Evolutionary conservation across 768 basidiomycete species (phyloP).

Genomic region (Nidula microcarpa): DNA sequence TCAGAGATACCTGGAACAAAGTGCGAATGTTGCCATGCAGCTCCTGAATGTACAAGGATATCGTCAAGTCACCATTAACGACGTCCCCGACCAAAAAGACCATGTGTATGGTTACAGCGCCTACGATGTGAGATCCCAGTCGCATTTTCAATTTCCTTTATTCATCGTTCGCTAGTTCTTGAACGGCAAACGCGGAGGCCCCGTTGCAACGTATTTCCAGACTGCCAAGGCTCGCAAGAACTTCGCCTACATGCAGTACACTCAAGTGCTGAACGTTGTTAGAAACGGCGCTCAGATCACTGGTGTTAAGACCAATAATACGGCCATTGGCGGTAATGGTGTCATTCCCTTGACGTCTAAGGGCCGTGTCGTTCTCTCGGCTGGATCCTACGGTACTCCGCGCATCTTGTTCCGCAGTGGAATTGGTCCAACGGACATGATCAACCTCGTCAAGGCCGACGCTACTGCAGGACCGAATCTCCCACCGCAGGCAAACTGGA

Average conservation of each 20-base stretch:
- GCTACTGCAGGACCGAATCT: conserved; percentile 40
- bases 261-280: conserved; percentile 46
- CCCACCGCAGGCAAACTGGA: conserved; percentile 46
- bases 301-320: conserved; percentile 61
- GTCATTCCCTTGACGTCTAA: conserved; percentile 48
- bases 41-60: conserved; percentile 50
- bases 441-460: conserved; percentile 44
- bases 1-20: conserved; percentile 52
- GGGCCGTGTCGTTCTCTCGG: conserved; percentile 61
- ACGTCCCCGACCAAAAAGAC: conserved; percentile 52
- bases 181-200: conserved; percentile 47
- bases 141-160: neutral
- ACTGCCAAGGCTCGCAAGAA: conserved; percentile 52
- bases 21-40: conserved; percentile 35
- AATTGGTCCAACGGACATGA: conserved; percentile 59
- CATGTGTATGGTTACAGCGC: conserved; percentile 56
- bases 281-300: conserved; percentile 54
- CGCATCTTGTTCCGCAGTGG: conserved; percentile 59
- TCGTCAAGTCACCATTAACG: conserved; percentile 50
- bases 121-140: conserved; percentile 26
- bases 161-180: conserved; percentile 25
- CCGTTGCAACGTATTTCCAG: conserved; percentile 57
- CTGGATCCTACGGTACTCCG: conserved; percentile 53
- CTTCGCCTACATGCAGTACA: conserved; percentile 46
- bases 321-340: conserved; percentile 51